Base-by-base conservation (phyloP, 2,329 filamentous ascomycete genomes). In the Mycocentrospora acerina region DNA sequence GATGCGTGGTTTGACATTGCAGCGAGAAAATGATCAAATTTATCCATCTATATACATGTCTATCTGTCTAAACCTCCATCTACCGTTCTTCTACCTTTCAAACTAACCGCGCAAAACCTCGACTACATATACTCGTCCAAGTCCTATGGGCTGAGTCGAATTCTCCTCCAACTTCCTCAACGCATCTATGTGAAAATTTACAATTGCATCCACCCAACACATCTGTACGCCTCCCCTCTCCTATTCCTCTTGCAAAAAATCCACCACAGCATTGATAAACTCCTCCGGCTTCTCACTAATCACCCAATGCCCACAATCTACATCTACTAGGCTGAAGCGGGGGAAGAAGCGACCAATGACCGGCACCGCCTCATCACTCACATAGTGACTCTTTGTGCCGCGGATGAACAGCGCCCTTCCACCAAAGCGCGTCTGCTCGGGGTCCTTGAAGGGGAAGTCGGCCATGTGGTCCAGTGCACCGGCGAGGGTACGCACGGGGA, bases 211-310 rank as follows among this genome's bases (percentile, higher is more conserved):
- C n/a, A n/a, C n/a, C n/a, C n/a, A n/a, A 13, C 15, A 10, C 13
- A 27, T 18, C 18, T 16, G 24, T 25, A 25, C 12, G 7, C 12
- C 7, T 25, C 10, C 7, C 14, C 13, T 17, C 28, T 33, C 71
- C 13, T 71, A 64, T 46, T 71, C 72, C 71, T 67, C 81, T 66
- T 58, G 74, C 33, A 86, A 62, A 54, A 85, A 86, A 30, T 85
- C 80, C 16, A 83, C 74, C 9, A 85, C 82, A 48, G 76, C 82
- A 46, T 30, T 19, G n/a, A 16, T 13, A 51, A 95, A 95, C 8
- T 76, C 82, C 59, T 89, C 82, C 0, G 89, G 88, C 55, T 89
- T 84, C 72, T 95, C 89, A n/a, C 86, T 88, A 46, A 91, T 90
- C 4, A 95, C 73, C 89, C 89, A 95, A 66, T 95, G 89, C 0